These are phyloP conservation scores for Verticillium klebahnii DNA, from an alignment of 2,329 filamentous ascomycete genomes.

Conservation along the genomic window DNA sequence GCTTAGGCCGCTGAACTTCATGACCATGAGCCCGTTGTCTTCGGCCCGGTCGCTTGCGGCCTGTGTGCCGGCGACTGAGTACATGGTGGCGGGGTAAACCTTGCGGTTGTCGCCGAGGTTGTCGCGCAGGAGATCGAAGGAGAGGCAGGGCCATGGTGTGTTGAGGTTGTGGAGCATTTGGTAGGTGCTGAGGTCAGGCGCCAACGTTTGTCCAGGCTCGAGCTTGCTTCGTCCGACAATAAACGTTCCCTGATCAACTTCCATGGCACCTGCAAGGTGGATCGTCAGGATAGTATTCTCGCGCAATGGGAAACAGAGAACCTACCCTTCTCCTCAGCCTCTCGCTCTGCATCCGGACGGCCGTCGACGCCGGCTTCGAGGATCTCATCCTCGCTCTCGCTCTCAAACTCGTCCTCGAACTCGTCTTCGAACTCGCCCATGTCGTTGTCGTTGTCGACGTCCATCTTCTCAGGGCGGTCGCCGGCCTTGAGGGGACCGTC, in stretches of 20 bases:
- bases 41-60: conserved; percentile 68
- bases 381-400: conserved; percentile 83
- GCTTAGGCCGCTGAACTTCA: conserved; percentile 91
- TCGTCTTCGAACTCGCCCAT: conserved; percentile 92
- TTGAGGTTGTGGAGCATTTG: conserved; percentile 95
- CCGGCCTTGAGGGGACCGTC: conserved; percentile 54
- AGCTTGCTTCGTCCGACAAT: conserved; percentile 93
- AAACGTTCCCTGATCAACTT: conserved; percentile 90
- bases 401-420: conserved; percentile 89
- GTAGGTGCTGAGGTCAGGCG: conserved; percentile 91
- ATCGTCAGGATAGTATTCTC: not conserved
- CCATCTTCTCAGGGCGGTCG: conserved; percentile 59
- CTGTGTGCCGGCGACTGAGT: conserved; percentile 91
- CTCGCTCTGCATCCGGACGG: conserved; percentile 83
- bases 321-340: conserved; percentile 76
- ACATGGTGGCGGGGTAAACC: conserved; percentile 92
- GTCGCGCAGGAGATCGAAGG: conserved; percentile 88
- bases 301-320: conserved; percentile 2
- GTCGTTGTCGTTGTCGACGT: conserved; percentile 56
- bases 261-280: conserved; percentile 63
- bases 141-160: conserved; percentile 94
- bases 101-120: conserved; percentile 82
- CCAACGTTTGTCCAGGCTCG: conserved; percentile 82
- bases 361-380: conserved; percentile 93
- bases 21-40: conserved; percentile 92